These are phyloP conservation scores for Candida incommunis DNA, from an alignment of 805 yeast genomes.

Conservation along the genomic window DNA sequence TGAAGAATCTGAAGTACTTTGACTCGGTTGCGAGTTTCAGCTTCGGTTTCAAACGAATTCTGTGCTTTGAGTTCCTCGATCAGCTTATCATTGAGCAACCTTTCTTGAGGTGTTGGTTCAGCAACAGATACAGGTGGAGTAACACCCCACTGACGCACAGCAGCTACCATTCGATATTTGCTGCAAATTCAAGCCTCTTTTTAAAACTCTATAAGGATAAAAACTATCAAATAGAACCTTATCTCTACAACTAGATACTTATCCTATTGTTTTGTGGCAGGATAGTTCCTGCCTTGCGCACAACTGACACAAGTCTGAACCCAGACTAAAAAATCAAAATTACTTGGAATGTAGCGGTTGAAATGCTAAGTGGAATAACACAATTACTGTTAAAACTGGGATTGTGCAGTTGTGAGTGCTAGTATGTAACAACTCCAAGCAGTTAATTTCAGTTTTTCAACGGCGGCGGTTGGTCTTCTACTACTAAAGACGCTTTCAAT, in stretches of 20 bases:
- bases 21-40: slow-evolving; percentile 66
- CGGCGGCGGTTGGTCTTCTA: too few species aligned
- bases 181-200: neutral
- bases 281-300: neutral
- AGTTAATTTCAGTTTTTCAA: too few species aligned
- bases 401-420: too few species aligned
- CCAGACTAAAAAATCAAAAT: neutral
- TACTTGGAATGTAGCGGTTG: neutral
- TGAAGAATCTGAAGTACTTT: slow-evolving; percentile 63
- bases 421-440: too few species aligned
- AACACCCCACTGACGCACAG: slow-evolving; percentile 40
- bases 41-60: slow-evolving; percentile 82
- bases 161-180: neutral
- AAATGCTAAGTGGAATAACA: neutral
- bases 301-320: neutral
- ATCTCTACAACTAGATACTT: neutral
- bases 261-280: neutral
- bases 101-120: slow-evolving; percentile 74
- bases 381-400: too few species aligned
- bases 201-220: neutral
- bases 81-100: slow-evolving; percentile 56
- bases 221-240: neutral
- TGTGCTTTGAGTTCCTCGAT: slow-evolving; percentile 66
- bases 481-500: too few species aligned
- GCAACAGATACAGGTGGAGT: slow-evolving; percentile 77